Evolutionary conservation across 1,284 basidiomycete genomes (phyloP), one percentile per base, ranked within the genome.

Genomic region (Cutaneotrichosporon mucoides): DNA sequence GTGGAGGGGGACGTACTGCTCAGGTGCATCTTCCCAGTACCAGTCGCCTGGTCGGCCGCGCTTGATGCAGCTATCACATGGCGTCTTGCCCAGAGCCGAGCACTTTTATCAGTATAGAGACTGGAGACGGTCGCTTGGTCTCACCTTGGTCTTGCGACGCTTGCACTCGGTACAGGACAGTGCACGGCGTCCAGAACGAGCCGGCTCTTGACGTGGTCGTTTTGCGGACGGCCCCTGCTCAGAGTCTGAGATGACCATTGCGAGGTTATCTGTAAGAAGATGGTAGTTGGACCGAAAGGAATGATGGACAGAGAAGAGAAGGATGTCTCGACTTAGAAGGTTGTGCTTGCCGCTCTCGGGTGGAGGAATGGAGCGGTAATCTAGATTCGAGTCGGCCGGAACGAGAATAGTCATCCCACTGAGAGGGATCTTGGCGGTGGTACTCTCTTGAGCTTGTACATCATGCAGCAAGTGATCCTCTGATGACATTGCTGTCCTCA

Each of bases 91-190:
- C 0, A 68, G 49, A 3, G 65, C 60, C 2, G 63, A 65, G 49
- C 67, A 68, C 65, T 68, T 47, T 11, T 12, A 44, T 33, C 35
- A 55, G 45, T n/a, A 37, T 16, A 11, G 7, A 42, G 46, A 11
- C 36, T 7, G 4, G 48, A 58, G 24, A 24, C 24, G 24, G 24
- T 24, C 24, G 24, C 24, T 24, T 24, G 24, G 24, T 24, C 64
- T 49, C 43, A 66, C 66, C 52, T 64, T 63, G 15, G 67, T 68
- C 52, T 68, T 68, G 33, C 67, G 60, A 34, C 65, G 48, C 46
- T 65, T 68, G 54, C 67, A 68, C 51, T 66, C 65, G 6, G 63
- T 68, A 42, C 67, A 68, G 41, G 60, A 57, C 5, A 65, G 37
- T 2, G 56, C 56, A 4, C 56, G 56, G 33, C 56, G 56, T 3